These are phyloP conservation scores for Pythium angustatum DNA, from an alignment of 352 stramenopile species.

Conservation along the genomic window DNA sequence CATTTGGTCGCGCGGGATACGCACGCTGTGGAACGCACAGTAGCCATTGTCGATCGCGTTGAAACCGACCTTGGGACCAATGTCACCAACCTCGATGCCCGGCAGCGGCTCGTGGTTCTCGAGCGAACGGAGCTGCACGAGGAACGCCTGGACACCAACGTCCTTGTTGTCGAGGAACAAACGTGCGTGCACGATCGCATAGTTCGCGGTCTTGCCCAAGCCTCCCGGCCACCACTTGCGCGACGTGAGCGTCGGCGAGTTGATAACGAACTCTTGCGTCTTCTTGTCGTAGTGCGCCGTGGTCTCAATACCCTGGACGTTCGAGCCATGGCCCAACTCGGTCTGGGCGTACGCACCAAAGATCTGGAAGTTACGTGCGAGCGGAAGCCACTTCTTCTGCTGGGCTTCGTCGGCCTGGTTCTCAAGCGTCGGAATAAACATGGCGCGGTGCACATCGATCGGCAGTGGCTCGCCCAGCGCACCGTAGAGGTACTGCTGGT, in stretches of 20 bases:
- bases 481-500: conserved; percentile 31
- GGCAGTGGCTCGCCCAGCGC: conserved; percentile 46
- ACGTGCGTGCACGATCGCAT: conserved; percentile 92
- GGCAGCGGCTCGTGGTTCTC: conserved; percentile 77
- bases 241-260: conserved; percentile 93
- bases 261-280: conserved; percentile 91
- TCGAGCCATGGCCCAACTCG: conserved; percentile 94
- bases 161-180: conserved; percentile 58
- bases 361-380: conserved; percentile 66
- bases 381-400: conserved; percentile 59
- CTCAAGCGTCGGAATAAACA: conserved; percentile 72
- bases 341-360: conserved; percentile 95
- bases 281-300: conserved; percentile 90
- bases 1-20: conserved; percentile 76
- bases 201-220: conserved; percentile 88
- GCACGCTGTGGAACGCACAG: conserved; percentile 81
- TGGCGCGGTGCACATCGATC: conserved; percentile 53
- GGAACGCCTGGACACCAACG: conserved; percentile 93
- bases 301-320: conserved; percentile 91
- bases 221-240: conserved; percentile 97
- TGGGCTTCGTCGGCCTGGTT: conserved; percentile 69
- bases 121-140: conserved; percentile 88
- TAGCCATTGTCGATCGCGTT: conserved; percentile 93
- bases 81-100: conserved; percentile 90
- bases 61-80: conserved; percentile 93